These are phyloP conservation scores for Jimgerdemannia lactiflua DNA, from an alignment of 192 early-diverging fungal genomes.

Conservation along the genomic window DNA sequence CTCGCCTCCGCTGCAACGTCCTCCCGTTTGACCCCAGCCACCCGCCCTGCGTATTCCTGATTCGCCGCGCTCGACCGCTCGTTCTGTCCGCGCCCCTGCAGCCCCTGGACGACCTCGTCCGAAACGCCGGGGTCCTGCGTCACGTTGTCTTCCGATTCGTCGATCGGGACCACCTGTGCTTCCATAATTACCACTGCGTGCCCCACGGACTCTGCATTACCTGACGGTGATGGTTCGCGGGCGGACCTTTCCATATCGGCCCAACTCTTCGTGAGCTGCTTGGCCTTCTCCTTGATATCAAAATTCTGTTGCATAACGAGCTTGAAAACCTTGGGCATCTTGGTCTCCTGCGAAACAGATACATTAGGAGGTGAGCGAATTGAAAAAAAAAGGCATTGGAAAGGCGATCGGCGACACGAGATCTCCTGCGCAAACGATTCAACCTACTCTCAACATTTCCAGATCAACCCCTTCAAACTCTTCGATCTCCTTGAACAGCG, in stretches of 20 bases:
- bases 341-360: conserved; percentile 21
- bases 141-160: too few species aligned
- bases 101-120: neutral
- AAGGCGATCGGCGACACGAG: neutral
- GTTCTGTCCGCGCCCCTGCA: neutral
- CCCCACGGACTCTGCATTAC: neutral
- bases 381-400: neutral
- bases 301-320: conserved; percentile 11
- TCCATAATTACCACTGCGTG: neutral
- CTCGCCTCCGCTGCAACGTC: too few species aligned
- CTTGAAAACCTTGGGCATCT: conserved; percentile 35
- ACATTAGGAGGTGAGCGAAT: neutral
- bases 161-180: neutral
- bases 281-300: conserved; percentile 10
- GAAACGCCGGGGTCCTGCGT: too few species aligned
- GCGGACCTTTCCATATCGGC: neutral
- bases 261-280: conserved; percentile 13
- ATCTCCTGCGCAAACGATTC: neutral
- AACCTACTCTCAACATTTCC: conserved; percentile 30
- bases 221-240: neutral
- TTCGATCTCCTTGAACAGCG: conserved; percentile 29
- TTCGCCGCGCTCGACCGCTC: neutral
- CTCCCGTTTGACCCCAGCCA: neutral
- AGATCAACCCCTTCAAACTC: conserved; percentile 25
- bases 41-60: neutral